Evolutionary conservation across 2,329 filamentous ascomycete genomes (phyloP).

Genomic region (Fusarium sublunatum): DNA sequence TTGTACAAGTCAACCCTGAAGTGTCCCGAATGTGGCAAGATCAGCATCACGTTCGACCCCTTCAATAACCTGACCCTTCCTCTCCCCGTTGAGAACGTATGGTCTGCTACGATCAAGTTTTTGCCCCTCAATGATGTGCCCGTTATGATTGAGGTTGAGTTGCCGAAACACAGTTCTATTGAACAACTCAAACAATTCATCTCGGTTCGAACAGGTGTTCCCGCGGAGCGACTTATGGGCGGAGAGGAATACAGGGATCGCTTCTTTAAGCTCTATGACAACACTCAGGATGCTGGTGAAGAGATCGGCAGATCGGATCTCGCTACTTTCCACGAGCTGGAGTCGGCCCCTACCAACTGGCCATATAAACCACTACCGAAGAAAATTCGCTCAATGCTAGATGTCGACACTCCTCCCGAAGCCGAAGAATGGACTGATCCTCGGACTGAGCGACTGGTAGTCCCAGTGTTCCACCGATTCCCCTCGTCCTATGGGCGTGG

Average conservation of each 20-base stretch:
- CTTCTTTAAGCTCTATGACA: slow-evolving; percentile 88
- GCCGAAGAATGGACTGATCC: slow-evolving; percentile 68
- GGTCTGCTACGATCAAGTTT: slow-evolving; percentile 79
- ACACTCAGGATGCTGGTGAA: slow-evolving; percentile 74
- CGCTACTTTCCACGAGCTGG: slow-evolving; percentile 80
- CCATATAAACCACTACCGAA: slow-evolving; percentile 63
- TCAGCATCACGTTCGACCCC: slow-evolving; percentile 98
- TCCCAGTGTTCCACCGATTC: slow-evolving; percentile 75
- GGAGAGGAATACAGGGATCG: slow-evolving; percentile 85
- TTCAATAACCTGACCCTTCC: slow-evolving; percentile 96
- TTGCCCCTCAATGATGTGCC: slow-evolving; percentile 79
- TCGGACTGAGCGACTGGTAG: slow-evolving; percentile 72
- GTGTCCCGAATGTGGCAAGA: slow-evolving; percentile 90
- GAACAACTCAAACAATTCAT: slow-evolving; percentile 76
- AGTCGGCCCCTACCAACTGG: slow-evolving; percentile 82
- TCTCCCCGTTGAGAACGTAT: slow-evolving; percentile 86
- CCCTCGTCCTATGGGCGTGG: slow-evolving; percentile 48
- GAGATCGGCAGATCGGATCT: slow-evolving; percentile 75
- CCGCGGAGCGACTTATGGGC: slow-evolving; percentile 74
- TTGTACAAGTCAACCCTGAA: slow-evolving; percentile 98
- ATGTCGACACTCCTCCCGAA: slow-evolving; percentile 56
- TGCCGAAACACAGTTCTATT: slow-evolving; percentile 80
- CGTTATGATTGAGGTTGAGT: slow-evolving; percentile 79
- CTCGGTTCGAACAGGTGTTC: slow-evolving; percentile 74
- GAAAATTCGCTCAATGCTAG: slow-evolving; percentile 63